Percentiles rank a stretch among this genome's conserved stretches.
Conservation (phyloP, 495 filamentous ascomycete genomes). For the Neurospora terricola region DNA sequence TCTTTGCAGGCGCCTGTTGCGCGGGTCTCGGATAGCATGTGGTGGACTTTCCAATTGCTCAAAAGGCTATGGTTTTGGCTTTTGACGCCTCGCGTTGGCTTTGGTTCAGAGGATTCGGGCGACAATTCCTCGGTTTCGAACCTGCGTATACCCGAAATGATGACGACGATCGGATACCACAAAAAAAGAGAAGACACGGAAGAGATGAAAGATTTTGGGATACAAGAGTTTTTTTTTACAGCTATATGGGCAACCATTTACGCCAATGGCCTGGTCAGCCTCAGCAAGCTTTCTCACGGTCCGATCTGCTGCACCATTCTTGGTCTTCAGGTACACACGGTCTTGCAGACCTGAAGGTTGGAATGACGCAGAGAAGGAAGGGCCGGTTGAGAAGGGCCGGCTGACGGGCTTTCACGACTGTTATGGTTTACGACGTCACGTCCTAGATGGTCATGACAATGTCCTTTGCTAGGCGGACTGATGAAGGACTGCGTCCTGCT, state of each 20-base stretch:
- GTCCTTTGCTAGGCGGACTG: constrained; percentile 11
- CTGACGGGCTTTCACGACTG: constrained; percentile 21
- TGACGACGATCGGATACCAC: constrained; percentile 17
- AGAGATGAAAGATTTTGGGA: constrained; percentile 22
- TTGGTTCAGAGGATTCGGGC: background rate
- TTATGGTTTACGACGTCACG: constrained; percentile 32
- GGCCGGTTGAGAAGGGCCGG: background rate
- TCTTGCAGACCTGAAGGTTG: background rate
- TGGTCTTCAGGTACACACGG: background rate
- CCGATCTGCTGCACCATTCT: background rate
- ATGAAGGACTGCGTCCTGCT: constrained; percentile 2
- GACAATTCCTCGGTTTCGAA: background rate
- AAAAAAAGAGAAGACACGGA: constrained; percentile 8
- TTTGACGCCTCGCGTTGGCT: background rate
- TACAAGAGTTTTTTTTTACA: constrained; percentile 20
- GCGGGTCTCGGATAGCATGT: background rate
- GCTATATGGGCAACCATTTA: constrained; percentile 27
- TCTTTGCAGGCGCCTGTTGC: background rate
- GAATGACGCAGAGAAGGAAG: background rate
- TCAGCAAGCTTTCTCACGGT: background rate
- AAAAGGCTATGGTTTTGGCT: background rate
- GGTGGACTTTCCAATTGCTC: background rate
- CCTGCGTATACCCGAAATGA: constrained; percentile 13
- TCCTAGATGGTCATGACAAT: constrained; percentile 28
- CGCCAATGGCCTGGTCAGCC: constrained; percentile 12